Base-by-base conservation (phyloP, 1,284 basidiomycete genomes). In the Spongiforma sp. region DNA sequence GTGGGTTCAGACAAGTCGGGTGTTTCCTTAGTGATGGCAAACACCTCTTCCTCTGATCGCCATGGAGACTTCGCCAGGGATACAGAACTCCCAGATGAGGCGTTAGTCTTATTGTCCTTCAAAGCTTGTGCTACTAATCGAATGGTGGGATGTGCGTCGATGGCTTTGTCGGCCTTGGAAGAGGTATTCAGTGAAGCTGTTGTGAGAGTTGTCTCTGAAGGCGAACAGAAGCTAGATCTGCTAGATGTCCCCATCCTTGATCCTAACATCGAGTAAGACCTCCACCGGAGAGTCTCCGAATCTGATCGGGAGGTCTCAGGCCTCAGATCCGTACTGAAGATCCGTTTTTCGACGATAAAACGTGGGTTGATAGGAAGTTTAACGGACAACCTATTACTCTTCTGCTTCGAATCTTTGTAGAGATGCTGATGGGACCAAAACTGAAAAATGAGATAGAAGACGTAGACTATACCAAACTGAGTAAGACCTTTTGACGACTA, bases 381-480 rank as follows among this genome's bases (percentile, higher is more conserved):
- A 59, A 76, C 65, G n/a, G 82, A 77, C 33, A 83, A 63, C 36
- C 69, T 75, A 56, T 75, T 69, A 68, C 82, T 86, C 66, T 80
- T 84, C 67, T 79, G 79, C 63, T 79, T 79, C 48, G 76, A 76
- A 64, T 93, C 89, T 59, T 86, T 80, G 78, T 93, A 96, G 14
- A 96, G 84, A 69, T 94, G 86, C 24, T 88, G 86, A 76, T 97
- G 95, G 1, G 94, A 94, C 84, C 88, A 95, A 36, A 96, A 85
- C 73, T 96, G 94, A 80, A 96, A 97, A 57, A 94, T 71, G 37
- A 96, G 84, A 75, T 94, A 95, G 24, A 87, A 84, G 24, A 81
- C 71, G 74, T 95, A 94, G 63, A 90, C 89, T 91, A 66, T 28
- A 37, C 46, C 24, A 24, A 33, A 32, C 2, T 67, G 33, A 64